Evolutionary conservation across 140 eudicot species (phyloP).

Genomic region (Anethum foeniculum): DNA sequence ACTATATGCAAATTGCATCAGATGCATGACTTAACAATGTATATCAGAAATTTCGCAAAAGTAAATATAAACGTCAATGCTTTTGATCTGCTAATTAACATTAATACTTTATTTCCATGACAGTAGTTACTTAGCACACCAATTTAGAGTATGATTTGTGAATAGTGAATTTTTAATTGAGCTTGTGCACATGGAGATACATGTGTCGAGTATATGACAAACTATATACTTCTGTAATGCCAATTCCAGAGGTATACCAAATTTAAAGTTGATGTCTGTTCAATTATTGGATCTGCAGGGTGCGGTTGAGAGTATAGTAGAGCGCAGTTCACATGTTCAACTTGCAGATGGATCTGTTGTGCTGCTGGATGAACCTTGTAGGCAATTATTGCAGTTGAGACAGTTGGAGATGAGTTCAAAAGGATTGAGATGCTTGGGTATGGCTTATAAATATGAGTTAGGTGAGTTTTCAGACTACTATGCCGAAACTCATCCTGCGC

Average conservation of each 20-base stretch:
- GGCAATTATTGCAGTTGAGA: slow-evolving; percentile 39
- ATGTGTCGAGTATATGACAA: too few relatives aligned
- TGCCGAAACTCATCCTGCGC: slow-evolving; percentile 54
- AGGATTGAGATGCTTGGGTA: slow-evolving; percentile 74
- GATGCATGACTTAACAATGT: too few relatives aligned
- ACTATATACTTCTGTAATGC: too few relatives aligned
- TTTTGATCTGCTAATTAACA: too few relatives aligned
- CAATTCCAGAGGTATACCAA: background rate
- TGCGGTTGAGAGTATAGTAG: slow-evolving; percentile 69
- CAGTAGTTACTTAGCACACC: too few relatives aligned
- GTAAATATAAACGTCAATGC: too few relatives aligned
- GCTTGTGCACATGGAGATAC: too few relatives aligned
- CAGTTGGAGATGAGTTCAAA: slow-evolving; percentile 69
- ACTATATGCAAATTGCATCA: too few relatives aligned
- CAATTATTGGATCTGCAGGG: slow-evolving; percentile 42
- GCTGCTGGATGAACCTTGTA: slow-evolving; percentile 49
- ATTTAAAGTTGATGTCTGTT: background rate
- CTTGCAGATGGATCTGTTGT: slow-evolving; percentile 28
- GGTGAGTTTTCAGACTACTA: slow-evolving; percentile 62
- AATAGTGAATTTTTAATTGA: too few relatives aligned
- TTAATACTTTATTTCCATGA: too few relatives aligned
- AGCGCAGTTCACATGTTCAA: slow-evolving; percentile 60
- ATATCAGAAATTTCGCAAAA: too few relatives aligned
- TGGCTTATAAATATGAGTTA: slow-evolving; percentile 55
- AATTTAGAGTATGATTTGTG: too few relatives aligned